Conservation (phyloP, 2,329 filamentous ascomycete genomes). For the Pezicula rhizophila region DNA sequence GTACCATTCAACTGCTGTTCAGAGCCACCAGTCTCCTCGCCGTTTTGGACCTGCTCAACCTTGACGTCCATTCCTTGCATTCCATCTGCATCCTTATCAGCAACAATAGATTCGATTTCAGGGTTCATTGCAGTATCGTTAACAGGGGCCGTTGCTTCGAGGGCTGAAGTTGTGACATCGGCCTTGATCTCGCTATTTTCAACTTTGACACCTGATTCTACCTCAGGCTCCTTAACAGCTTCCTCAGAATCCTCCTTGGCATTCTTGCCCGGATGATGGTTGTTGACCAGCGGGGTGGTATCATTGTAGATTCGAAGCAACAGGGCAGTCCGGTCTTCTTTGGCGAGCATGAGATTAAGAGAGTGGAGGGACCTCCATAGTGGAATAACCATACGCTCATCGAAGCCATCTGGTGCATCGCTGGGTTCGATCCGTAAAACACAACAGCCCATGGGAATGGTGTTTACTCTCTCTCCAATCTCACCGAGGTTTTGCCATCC, state of each 20-base stretch:
- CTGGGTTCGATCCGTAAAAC: constrained; percentile 79
- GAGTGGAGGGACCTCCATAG: constrained; percentile 91
- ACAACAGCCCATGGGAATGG: constrained; percentile 85
- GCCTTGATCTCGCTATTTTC: constrained; percentile 19
- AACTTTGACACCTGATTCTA: constrained; percentile 12
- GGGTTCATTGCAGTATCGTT: constrained; percentile 6
- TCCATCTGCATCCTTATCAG: constrained; percentile 8
- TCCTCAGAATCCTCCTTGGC: constrained; percentile 16
- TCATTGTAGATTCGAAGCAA: constrained; percentile 88
- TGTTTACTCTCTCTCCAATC: constrained; percentile 75
- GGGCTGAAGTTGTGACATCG: constrained; percentile 11
- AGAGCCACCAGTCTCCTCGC: constrained; percentile 13
- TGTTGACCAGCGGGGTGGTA: constrained; percentile 70
- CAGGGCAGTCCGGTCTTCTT: constrained; percentile 93
- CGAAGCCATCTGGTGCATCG: constrained; percentile 53
- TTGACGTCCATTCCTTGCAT: constrained; percentile 13
- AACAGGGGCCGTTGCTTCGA: constrained; percentile 17
- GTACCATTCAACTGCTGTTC: constrained; percentile 14
- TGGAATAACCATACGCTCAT: constrained; percentile 80
- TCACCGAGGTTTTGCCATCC: constrained; percentile 75
- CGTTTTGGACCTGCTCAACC: constrained; percentile 18
- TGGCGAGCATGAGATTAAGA: constrained; percentile 95
- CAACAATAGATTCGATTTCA: constrained; percentile 18
- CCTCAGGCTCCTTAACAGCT: constrained; percentile 5
- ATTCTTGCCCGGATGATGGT: constrained; percentile 26